Evolutionary conservation across 1,139 yeast genomes (phyloP).

Genomic region (Yamadazyma epiphylla): DNA sequence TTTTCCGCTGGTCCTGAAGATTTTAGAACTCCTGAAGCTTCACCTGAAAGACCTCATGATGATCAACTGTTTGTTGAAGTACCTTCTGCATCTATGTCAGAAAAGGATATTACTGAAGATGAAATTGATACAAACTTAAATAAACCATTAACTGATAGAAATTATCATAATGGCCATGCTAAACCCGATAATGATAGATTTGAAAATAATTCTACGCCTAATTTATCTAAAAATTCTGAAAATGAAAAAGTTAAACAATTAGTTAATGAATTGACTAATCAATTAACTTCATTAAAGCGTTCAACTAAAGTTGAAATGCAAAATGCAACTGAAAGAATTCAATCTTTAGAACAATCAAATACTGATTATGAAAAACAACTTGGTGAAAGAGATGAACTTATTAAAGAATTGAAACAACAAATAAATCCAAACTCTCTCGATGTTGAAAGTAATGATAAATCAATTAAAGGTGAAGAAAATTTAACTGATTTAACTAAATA

Average conservation of each 20-base stretch:
- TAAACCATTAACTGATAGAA: conserved; percentile 2
- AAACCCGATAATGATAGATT: conserved; percentile 8
- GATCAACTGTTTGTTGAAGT: conserved; percentile 27
- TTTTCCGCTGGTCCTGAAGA: conserved; percentile 42
- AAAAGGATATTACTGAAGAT: conserved; percentile 17
- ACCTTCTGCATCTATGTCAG: conserved; percentile 23
- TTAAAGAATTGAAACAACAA: conserved; percentile 32
- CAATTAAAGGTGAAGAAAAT: conserved; percentile 9
- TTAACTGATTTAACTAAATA: conserved; percentile 35
- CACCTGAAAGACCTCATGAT: conserved; percentile 23
- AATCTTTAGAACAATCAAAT: conserved; percentile 45
- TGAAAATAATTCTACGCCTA: conserved; percentile 13
- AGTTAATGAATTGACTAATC: conserved; percentile 42
- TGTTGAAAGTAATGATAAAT: conserved; percentile 19
- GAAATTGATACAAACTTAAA: conserved; percentile 6
- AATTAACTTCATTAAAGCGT: conserved; percentile 41
- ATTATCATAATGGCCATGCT: conserved; percentile 6
- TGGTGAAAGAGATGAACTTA: conserved; percentile 30
- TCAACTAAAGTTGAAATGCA: conserved; percentile 50
- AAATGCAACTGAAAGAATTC: conserved; percentile 50
- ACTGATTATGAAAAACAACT: conserved; percentile 21
- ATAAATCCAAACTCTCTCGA: conserved; percentile 30
- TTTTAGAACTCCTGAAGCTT: conserved; percentile 39
- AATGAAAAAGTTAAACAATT: conserved; percentile 29
- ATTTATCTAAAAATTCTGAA: conserved; percentile 10